Evolutionary conservation across 805 yeast species (phyloP).

Genomic region (Spathaspora boniae): DNA sequence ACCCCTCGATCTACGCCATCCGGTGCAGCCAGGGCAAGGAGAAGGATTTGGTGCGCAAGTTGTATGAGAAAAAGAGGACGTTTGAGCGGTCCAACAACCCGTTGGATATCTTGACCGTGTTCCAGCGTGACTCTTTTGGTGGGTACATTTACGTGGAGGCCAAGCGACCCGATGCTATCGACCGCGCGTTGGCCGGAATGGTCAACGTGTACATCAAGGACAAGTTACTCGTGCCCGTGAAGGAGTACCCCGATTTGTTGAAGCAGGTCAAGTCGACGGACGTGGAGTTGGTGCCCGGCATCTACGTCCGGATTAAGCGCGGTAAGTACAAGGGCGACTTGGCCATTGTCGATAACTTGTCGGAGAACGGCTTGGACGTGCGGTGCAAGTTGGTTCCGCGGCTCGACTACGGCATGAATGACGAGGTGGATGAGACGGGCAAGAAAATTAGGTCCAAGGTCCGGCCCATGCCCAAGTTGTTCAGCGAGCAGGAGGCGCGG

Average conservation of each 20-base stretch:
- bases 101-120: constrained; percentile 82
- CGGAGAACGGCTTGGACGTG: constrained; percentile 95
- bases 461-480: constrained; percentile 82
- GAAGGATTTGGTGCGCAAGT: constrained; percentile 80
- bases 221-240: constrained; percentile 87
- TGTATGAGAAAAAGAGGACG: constrained; percentile 79
- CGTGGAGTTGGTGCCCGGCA: constrained; percentile 84
- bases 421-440: constrained; percentile 48
- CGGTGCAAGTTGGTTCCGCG: constrained; percentile 90
- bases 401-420: constrained; percentile 78
- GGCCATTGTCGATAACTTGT: constrained; percentile 87
- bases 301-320: constrained; percentile 84
- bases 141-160: constrained; percentile 96
- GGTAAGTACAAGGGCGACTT: constrained; percentile 92
- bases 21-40: constrained; percentile 92
- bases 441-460: constrained; percentile 49
- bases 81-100: constrained; percentile 71
- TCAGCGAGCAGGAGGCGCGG: constrained; percentile 85
- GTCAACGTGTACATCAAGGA: constrained; percentile 75
- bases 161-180: constrained; percentile 86
- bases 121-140: constrained; percentile 88
- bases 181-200: constrained; percentile 82
- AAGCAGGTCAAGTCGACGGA: constrained; percentile 88
- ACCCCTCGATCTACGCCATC: constrained; percentile 94
- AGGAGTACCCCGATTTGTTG: constrained; percentile 89